These are phyloP conservation scores for Colletotrichum musae DNA, from an alignment of 2,329 filamentous ascomycete species.

Conservation along the genomic window DNA sequence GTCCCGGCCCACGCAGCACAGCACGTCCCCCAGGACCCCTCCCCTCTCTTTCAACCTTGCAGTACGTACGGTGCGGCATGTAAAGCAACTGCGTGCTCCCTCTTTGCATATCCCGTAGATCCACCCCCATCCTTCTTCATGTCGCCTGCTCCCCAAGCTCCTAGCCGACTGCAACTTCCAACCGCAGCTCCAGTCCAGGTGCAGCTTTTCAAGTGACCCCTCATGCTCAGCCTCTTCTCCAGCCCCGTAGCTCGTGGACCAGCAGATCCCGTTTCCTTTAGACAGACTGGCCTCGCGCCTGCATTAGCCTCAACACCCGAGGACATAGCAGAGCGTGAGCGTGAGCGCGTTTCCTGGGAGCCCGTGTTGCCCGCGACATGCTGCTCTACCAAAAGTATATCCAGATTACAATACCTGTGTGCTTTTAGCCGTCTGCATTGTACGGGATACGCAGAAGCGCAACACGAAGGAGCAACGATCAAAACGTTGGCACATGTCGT, in stretches of 20 bases:
- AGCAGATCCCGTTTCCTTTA: neutral
- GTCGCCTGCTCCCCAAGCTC: constrained; percentile 26
- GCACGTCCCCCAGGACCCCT: constrained; percentile 5
- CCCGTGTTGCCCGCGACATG: neutral
- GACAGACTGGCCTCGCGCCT: constrained; percentile 16
- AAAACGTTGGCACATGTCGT: constrained; percentile 2
- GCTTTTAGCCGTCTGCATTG: neutral
- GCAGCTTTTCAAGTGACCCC: neutral
- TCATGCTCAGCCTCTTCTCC: neutral
- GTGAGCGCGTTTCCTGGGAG: constrained; percentile 2
- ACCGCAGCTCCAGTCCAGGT: neutral
- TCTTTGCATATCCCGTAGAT: constrained; percentile 28
- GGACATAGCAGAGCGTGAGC: neutral
- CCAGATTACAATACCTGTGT: too few species aligned
- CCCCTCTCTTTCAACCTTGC: neutral
- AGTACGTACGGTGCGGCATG: too few species aligned
- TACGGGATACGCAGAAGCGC: neutral
- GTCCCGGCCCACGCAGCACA: constrained; percentile 4
- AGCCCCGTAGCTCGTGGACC: neutral
- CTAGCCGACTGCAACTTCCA: constrained; percentile 24
- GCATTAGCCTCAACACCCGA: constrained; percentile 19
- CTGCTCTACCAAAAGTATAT: too few species aligned
- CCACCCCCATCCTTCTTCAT: constrained; percentile 35
- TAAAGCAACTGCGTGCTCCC: neutral
- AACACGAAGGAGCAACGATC: neutral